These are phyloP conservation scores for Cadophora malorum DNA, from an alignment of 2,329 filamentous ascomycete genomes.

Conservation along the genomic window DNA sequence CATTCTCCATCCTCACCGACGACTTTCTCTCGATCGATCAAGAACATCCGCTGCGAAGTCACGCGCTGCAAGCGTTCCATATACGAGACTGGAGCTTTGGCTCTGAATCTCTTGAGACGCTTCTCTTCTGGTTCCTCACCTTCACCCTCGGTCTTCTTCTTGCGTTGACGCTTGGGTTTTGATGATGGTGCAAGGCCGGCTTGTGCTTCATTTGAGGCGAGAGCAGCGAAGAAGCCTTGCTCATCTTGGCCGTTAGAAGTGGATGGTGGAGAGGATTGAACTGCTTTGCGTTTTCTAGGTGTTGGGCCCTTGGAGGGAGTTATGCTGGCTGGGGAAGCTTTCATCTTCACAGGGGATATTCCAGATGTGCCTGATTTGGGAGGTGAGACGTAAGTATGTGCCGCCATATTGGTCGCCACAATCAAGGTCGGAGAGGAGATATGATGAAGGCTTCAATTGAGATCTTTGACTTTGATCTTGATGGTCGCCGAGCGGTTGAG, in stretches of 20 bases:
- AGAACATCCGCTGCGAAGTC: conserved; percentile 60
- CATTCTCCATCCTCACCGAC: conserved; percentile 48
- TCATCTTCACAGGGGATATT: not conserved
- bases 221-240: conserved; percentile 1
- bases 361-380: conserved; percentile 1
- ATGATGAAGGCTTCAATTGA: not conserved
- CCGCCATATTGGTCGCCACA: not conserved
- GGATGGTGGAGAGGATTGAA: not conserved
- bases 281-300: conserved; percentile 32
- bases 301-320: not conserved
- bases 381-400: not conserved
- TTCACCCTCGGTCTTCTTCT: conserved; percentile 29
- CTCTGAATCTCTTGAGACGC: conserved; percentile 49
- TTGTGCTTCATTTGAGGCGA: conserved; percentile 25
- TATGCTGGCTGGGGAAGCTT: not conserved
- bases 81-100: conserved; percentile 53
- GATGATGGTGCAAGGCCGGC: conserved; percentile 20
- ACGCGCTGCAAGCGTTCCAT: conserved; percentile 55
- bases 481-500: too few relatives aligned
- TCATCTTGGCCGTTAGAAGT: conserved; percentile 29
- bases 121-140: conserved; percentile 45
- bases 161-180: conserved; percentile 31
- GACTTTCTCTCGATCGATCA: conserved; percentile 54
- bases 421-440: not conserved
- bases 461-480: not conserved